Evolutionary conservation across 495 filamentous ascomycete species (phyloP).

Genomic region (Penicillium pulvis): DNA sequence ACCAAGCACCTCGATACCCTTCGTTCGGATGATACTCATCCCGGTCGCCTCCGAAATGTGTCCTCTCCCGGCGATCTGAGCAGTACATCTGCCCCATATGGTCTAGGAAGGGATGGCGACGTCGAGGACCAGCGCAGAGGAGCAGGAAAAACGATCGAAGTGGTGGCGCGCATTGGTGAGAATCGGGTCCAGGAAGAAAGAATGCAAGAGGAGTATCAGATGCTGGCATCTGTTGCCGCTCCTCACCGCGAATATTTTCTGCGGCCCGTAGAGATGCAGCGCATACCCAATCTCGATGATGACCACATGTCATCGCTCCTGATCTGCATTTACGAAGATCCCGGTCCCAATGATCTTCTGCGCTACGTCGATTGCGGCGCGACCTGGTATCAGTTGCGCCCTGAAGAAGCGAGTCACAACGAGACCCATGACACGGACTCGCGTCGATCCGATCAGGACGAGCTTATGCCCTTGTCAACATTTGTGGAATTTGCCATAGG

Average conservation of each 20-base stretch:
- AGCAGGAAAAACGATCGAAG: conserved; percentile 4
- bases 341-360: conserved; percentile 9
- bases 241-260: conserved; percentile 8
- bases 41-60: not conserved
- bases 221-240: conserved; percentile 9
- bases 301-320: conserved; percentile 2
- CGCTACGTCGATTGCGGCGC: conserved; percentile 11
- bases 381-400: conserved; percentile 6
- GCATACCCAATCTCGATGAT: conserved; percentile 3
- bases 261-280: conserved; percentile 12
- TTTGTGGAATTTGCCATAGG: conserved; percentile 78
- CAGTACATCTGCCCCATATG: not conserved
- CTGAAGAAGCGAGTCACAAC: not conserved
- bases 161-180: conserved; percentile 10
- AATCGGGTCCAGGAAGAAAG: conserved; percentile 5
- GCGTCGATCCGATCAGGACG: not conserved
- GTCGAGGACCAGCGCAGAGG: not conserved
- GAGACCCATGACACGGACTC: not conserved
- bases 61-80: not conserved
- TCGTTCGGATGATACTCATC: not conserved
- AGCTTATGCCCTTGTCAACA: conserved; percentile 46
- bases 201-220: conserved; percentile 12
- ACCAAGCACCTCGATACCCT: not conserved
- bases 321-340: conserved; percentile 8
- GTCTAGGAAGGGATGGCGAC: not conserved